Conservation (phyloP, 2,329 filamentous ascomycete genomes). For the Sporothrix sp. region DNA sequence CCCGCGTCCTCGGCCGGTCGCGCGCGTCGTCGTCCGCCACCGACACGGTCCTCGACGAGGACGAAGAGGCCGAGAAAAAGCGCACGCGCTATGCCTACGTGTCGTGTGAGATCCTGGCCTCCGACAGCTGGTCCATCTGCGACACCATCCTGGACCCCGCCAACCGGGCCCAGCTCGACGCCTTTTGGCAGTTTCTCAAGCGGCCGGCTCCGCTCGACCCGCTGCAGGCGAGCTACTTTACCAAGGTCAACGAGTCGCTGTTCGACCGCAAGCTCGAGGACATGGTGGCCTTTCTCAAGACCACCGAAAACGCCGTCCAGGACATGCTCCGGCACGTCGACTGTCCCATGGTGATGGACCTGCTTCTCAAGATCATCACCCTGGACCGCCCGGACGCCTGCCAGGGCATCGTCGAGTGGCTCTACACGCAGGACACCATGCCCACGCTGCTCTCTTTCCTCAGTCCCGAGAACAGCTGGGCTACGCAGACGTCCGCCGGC, state of each 20-base stretch:
- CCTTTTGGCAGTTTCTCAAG: conserved; percentile 87
- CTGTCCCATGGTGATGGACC: conserved; percentile 96
- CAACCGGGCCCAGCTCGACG: conserved; percentile 63
- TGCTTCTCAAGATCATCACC: conserved; percentile 92
- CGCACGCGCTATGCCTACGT: conserved; percentile 91
- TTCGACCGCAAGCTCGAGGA: conserved; percentile 97
- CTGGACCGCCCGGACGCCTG: conserved; percentile 87
- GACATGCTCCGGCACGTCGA: conserved; percentile 90
- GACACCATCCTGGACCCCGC: conserved; percentile 69
- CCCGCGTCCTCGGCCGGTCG: conserved; percentile 41
- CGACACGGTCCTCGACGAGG: conserved; percentile 36
- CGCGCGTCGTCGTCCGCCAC: conserved; percentile 44
- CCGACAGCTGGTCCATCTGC: conserved; percentile 93
- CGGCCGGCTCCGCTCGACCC: conserved; percentile 79
- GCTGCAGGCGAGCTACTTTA: conserved; percentile 93
- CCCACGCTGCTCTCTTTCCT: conserved; percentile 80
- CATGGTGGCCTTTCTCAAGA: conserved; percentile 86
- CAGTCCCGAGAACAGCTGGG: conserved; percentile 71
- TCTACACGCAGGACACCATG: conserved; percentile 81
- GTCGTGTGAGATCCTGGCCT: conserved; percentile 85
- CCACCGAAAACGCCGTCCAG: conserved; percentile 68
- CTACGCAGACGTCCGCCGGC: conserved; percentile 90
- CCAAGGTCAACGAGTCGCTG: conserved; percentile 95
- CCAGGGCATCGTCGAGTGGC: conserved; percentile 93
- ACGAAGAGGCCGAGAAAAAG: conserved; percentile 79